Conservation (phyloP, 805 yeast genomes). For the Sugiyamaella qingdaonensis region DNA sequence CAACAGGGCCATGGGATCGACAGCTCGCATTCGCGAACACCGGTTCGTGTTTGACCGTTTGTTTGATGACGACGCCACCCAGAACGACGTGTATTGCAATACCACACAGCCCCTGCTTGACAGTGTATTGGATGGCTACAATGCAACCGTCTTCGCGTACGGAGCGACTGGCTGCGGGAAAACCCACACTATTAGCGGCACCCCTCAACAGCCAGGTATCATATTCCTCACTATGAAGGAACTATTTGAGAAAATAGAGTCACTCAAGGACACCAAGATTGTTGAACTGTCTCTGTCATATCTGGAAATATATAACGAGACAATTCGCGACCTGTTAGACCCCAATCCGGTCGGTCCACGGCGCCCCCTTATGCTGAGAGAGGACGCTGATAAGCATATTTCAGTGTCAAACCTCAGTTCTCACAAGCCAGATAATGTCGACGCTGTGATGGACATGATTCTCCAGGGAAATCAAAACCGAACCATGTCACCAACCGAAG, state of each 20-base stretch:
- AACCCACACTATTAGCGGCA: slow-evolving; percentile 84
- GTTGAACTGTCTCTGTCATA: slow-evolving; percentile 61
- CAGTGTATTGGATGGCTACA: slow-evolving; percentile 75
- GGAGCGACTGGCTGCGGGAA: slow-evolving; percentile 98
- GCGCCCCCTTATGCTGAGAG: slow-evolving; percentile 49
- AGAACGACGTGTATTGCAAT: slow-evolving; percentile 58
- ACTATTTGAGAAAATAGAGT: slow-evolving; percentile 59
- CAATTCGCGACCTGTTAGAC: slow-evolving; percentile 70
- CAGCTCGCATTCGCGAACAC: slow-evolving; percentile 57
- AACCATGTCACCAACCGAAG: slow-evolving; percentile 83
- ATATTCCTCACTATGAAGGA: slow-evolving; percentile 76
- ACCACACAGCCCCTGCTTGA: slow-evolving; percentile 73
- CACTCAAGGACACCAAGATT: slow-evolving; percentile 47
- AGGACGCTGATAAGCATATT: slow-evolving; percentile 61
- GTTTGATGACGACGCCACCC: slow-evolving; percentile 63
- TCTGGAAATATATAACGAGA: slow-evolving; percentile 88
- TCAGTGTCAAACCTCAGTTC: slow-evolving; percentile 66
- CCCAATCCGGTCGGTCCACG: slow-evolving; percentile 40
- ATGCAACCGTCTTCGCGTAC: slow-evolving; percentile 67
- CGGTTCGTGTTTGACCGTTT: slow-evolving; percentile 77
- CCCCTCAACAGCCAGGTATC: slow-evolving; percentile 68
- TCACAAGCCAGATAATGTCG: slow-evolving; percentile 47
- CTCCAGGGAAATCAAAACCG: slow-evolving; percentile 68
- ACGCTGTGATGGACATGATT: slow-evolving; percentile 57
- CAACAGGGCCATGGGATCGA: slow-evolving; percentile 31